phyloP scores from a whole-genome alignment of 352 stramenopile genomes.

The Globisporangium radiosum region DNA sequence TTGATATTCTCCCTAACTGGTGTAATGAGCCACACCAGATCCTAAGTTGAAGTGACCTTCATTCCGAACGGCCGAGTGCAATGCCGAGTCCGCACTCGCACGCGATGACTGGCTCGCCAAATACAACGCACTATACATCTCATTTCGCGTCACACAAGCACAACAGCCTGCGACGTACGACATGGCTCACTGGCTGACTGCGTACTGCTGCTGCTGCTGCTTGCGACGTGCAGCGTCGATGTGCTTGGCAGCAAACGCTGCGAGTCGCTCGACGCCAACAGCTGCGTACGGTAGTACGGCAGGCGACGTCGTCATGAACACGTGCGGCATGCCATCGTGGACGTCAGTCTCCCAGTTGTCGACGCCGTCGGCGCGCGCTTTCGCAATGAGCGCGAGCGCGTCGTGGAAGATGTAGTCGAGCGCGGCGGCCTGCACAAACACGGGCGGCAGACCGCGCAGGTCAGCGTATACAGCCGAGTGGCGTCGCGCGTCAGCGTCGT shows the following conservation, averaged over 20 bases:
- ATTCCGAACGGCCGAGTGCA: too few species aligned
- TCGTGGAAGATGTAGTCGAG: conserved; percentile 32
- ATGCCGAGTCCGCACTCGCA: too few species aligned
- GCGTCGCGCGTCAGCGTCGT: conserved; percentile 1
- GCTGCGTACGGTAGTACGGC: conserved; percentile 40
- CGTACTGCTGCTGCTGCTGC: not conserved
- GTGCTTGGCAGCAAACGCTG: conserved; percentile 28
- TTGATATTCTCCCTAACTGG: too few species aligned
- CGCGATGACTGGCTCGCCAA: not conserved
- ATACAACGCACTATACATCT: conserved; percentile 8
- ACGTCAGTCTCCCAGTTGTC: conserved; percentile 25
- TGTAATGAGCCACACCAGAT: too few species aligned
- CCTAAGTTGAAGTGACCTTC: too few species aligned
- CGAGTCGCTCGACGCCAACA: conserved; percentile 34
- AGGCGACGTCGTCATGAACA: conserved; percentile 54
- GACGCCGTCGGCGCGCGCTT: conserved; percentile 14
- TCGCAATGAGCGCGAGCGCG: conserved; percentile 16
- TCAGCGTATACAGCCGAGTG: conserved; percentile 18
- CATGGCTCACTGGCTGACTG: too few species aligned
- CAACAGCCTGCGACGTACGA: too few species aligned
- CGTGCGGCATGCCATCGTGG: conserved; percentile 49
- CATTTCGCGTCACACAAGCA: too few species aligned
- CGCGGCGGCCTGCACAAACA: conserved; percentile 26
- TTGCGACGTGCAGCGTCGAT: conserved; percentile 3
- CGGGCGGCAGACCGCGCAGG: conserved; percentile 22